These are phyloP conservation scores for Inga oerstediana DNA, from an alignment of 306 rosid species.

Conservation along the genomic window DNA sequence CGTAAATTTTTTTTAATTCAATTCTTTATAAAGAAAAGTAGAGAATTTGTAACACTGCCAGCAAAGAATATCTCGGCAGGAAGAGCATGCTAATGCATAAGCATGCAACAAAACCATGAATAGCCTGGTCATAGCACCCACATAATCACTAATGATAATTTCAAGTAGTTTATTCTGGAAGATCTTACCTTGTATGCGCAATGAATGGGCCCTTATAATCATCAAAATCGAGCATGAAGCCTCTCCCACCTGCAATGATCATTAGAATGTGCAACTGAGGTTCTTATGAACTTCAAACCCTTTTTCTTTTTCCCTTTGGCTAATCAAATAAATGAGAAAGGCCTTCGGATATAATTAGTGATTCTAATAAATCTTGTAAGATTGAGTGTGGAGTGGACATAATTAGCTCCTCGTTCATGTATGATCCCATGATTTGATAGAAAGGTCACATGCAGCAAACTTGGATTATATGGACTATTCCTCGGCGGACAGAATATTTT, in stretches of 20 bases:
- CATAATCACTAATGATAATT: slow-evolving; percentile 25
- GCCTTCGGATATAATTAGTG: not conserved
- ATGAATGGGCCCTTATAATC: slow-evolving; percentile 19
- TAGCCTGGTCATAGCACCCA: slow-evolving; percentile 1
- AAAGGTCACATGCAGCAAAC: slow-evolving; percentile 33
- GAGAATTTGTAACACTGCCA: not conserved
- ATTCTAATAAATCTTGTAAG: slow-evolving; percentile 26
- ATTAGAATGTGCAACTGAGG: slow-evolving; percentile 32
- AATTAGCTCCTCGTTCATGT: slow-evolving; percentile 35
- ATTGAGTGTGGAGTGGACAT: slow-evolving; percentile 31
- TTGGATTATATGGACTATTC: slow-evolving; percentile 32
- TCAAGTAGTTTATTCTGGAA: slow-evolving; percentile 2
- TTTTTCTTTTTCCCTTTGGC: not conserved
- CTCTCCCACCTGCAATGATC: slow-evolving; percentile 30
- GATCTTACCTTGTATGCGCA: slow-evolving; percentile 1
- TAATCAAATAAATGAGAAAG: slow-evolving; percentile 20
- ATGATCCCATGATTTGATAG: slow-evolving; percentile 20
- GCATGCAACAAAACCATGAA: slow-evolving; percentile 18
- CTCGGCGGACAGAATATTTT: not conserved
- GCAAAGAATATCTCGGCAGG: not conserved
- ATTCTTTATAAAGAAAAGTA: not conserved
- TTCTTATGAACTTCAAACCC: not conserved
- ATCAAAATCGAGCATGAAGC: slow-evolving; percentile 28
- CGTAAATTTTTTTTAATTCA: not conserved
- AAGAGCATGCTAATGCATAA: slow-evolving; percentile 5